Base-by-base conservation (phyloP, 495 filamentous ascomycete genomes). In the Xylaria scruposa region DNA sequence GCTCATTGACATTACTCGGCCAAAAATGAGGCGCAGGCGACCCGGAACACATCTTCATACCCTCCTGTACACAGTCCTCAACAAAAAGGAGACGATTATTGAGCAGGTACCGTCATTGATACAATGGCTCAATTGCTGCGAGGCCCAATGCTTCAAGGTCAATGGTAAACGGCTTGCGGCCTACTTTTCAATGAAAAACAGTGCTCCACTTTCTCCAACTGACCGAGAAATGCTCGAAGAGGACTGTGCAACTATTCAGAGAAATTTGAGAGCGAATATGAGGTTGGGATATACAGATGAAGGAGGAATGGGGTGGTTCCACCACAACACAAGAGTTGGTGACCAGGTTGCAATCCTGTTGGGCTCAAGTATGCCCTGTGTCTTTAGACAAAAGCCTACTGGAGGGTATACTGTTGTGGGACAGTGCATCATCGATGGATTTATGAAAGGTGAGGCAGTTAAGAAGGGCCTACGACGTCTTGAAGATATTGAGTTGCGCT, bases 71-170 rank as follows among this genome's bases (percentile, higher is more conserved):
- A 33, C 44, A 7, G 2, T 70, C 1, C 59, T 70, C 15, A n/a
- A 36, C 53, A 64, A 64, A 38, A 56, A 46, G 46, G 56, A 54
- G 26, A 36, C 54, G 8, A 54, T 70, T 12, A 42, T 62, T 2
- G 68, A 64, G 21, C 68, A 64, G 19, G 68, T 26, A 33, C 46
- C 68, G 5, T 46, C 12, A 1, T 46, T 70, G 46, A 21, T 70
- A 46, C 68, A 64, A 17, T 70, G 68, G 68, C 59, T 70, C 12
- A 64, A 64, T 19, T 64, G 68, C 59, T 70, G 68, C n/a, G 68
- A 70, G 6, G 46, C 59, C 2, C 59, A 63, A n/a, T 19, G 33
- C 31, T 70, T 70, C 24, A 64, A 54, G 59, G 36, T 70, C 38
- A 42, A 56, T 15, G 68, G 38, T 4, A 63, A 54, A 24, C 59